Percentiles rank a stretch among this genome's conserved stretches.
Conservation (phyloP, 2,329 filamentous ascomycete species). For the Neurospora crassa region DNA sequence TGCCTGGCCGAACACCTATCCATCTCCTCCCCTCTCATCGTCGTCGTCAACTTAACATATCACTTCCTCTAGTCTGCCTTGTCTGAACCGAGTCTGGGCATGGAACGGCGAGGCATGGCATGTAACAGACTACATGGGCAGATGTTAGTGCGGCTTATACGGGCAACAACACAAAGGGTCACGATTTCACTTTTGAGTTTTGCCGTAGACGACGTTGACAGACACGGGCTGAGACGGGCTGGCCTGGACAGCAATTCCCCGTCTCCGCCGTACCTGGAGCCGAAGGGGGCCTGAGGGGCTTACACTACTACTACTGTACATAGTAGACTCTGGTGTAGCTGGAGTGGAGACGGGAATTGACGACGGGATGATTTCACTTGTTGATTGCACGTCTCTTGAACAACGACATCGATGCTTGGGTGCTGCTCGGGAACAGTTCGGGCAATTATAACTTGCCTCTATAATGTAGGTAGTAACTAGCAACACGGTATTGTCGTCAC, state of each 20-base stretch:
- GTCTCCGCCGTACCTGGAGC: neutral
- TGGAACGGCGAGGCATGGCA: too few species aligned
- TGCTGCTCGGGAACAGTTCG: neutral
- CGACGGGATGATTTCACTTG: neutral
- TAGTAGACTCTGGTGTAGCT: neutral
- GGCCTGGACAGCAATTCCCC: neutral
- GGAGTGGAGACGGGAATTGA: neutral
- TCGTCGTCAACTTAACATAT: neutral
- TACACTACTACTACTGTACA: neutral
- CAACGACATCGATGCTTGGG: neutral
- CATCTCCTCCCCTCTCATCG: neutral
- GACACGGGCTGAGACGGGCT: neutral
- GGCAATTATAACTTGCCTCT: neutral
- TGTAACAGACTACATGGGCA: too few species aligned
- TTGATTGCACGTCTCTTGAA: neutral
- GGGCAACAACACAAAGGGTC: neutral
- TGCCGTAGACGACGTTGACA: neutral
- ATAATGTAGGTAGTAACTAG: neutral
- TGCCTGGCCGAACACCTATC: neutral
- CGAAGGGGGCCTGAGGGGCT: neutral
- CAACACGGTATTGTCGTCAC: neutral
- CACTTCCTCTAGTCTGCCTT: neutral
- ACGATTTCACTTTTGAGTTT: neutral
- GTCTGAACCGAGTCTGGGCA: too few species aligned
- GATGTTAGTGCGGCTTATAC: neutral